Evolutionary conservation across 2,329 filamentous ascomycete species (phyloP).

Genomic region (Sporothrix mexicana): DNA sequence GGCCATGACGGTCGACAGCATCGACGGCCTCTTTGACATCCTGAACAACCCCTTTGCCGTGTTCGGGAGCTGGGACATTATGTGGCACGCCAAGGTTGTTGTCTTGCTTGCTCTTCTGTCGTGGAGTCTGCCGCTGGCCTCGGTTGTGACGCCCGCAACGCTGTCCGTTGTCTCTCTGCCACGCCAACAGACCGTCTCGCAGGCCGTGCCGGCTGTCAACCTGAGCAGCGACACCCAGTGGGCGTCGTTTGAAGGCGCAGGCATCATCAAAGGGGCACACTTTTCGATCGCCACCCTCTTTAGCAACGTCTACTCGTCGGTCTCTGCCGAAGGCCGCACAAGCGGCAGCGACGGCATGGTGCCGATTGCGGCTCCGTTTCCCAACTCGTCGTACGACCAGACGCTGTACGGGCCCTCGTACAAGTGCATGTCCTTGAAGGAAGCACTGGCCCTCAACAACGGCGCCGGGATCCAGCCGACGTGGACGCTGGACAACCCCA

Average conservation of each 20-base stretch:
- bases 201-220: constrained; percentile 20
- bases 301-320: constrained; percentile 31
- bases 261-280: not conserved
- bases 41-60: constrained; percentile 29
- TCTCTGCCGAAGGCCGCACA: not conserved
- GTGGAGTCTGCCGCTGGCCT: constrained; percentile 30
- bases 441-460: constrained; percentile 11
- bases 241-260: constrained; percentile 4
- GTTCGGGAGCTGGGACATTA: constrained; percentile 6
- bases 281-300: constrained; percentile 30
- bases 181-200: no score
- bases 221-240: constrained; percentile 24
- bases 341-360: constrained; percentile 14
- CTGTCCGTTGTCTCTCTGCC: constrained; percentile 19
- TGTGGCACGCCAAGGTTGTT: constrained; percentile 30
- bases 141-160: constrained; percentile 33
- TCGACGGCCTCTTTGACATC: constrained; percentile 31
- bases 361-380: constrained; percentile 8
- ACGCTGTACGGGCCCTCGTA: constrained; percentile 33
- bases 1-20: constrained; percentile 25
- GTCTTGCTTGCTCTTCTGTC: constrained; percentile 18
- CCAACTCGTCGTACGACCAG: constrained; percentile 33
- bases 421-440: constrained; percentile 31
- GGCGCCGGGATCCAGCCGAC: constrained; percentile 4
- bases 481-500: constrained; percentile 27